phyloP scores from a whole-genome alignment of 2,329 filamentous ascomycete genomes.

The Hirsutella rhossiliensis region DNA sequence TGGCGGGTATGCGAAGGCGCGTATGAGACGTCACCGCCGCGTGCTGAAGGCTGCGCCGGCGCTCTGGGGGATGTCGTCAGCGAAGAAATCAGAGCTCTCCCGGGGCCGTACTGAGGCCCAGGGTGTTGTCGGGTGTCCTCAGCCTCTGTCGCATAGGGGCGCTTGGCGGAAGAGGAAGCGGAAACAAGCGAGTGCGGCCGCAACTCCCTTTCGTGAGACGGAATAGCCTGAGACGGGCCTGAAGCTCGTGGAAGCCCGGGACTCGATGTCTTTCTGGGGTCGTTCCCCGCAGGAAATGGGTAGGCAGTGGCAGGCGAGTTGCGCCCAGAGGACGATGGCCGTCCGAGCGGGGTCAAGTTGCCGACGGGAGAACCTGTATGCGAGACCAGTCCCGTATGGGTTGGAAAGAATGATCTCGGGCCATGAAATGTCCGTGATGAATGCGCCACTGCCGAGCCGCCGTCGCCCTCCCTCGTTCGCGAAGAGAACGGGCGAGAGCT shows the following conservation, averaged over 20 bases:
- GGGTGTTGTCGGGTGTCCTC: not conserved
- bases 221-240: slow-evolving; percentile 13
- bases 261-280: slow-evolving; percentile 17
- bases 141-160: slow-evolving; percentile 14
- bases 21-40: slow-evolving; percentile 10
- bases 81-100: slow-evolving; percentile 10
- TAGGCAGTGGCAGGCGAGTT: slow-evolving; percentile 18
- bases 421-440: slow-evolving; percentile 9
- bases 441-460: slow-evolving; percentile 8
- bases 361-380: slow-evolving; percentile 20
- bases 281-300: slow-evolving; percentile 17
- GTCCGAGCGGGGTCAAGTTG: slow-evolving; percentile 13
- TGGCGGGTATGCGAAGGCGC: slow-evolving; percentile 10
- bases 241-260: slow-evolving; percentile 17
- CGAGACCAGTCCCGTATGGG: slow-evolving; percentile 18
- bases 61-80: slow-evolving; percentile 18
- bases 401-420: slow-evolving; percentile 12
- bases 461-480: slow-evolving; percentile 7
- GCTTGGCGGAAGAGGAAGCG: slow-evolving; percentile 16
- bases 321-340: slow-evolving; percentile 16
- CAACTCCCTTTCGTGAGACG: slow-evolving; percentile 11
- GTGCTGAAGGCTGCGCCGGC: slow-evolving; percentile 5
- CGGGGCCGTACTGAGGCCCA: slow-evolving; percentile 12
- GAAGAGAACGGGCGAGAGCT: slow-evolving; percentile 5
- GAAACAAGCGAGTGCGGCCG: slow-evolving; percentile 10